Base-by-base conservation (phyloP, 2,329 filamentous ascomycete genomes). In the Botryotinia calthae region DNA sequence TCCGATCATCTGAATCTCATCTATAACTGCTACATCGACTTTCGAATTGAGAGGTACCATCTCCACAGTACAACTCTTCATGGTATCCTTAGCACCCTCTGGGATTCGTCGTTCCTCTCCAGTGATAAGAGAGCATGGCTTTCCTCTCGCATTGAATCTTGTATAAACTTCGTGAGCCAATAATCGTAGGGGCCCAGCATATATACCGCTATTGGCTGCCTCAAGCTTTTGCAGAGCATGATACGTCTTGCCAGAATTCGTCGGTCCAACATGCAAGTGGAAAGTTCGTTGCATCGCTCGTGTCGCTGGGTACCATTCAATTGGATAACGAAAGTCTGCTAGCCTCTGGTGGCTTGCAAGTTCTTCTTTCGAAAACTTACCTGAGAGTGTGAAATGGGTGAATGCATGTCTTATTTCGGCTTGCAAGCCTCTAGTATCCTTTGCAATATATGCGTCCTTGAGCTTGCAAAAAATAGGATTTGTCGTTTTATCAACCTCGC, bases 201-300 rank as follows among this genome's bases (percentile, higher is more conserved):
- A 99, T 67, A 97, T 90, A 56, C 96, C 96, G 14, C 86, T 87
- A 44, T 90, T 86, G 3, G 91, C 91, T 67, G 88, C 85, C 81
- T 98, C 93, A 18, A 99, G 86, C 20, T 92, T 90, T 82, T 97
- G 91, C 75, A 99, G 84, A 0, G 96, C 97, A 80, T 94, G 92
- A 80, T 98, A 99, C 0, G 97, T 99, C 85, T 99, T 99, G 73
- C 96, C 96, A 0, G 96, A 98, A 82, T 99, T 99, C 2, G 96
- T 99, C 1, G 96, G 96, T 0, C 96, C 96, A 67, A 99, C 94
- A 79, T 99, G 96, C 31, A 99, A 85, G 83, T 98, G 94, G 58
- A 99, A 87, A 0, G 89, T 95, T 62, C 96, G 87, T 79, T 95
- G 93, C 78, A 96, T 85, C 63, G 89, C 86, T 73, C 97, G 88